Evolutionary conservation across 2,329 filamentous ascomycete genomes (phyloP).

Genomic region (Ilyonectria sp.): DNA sequence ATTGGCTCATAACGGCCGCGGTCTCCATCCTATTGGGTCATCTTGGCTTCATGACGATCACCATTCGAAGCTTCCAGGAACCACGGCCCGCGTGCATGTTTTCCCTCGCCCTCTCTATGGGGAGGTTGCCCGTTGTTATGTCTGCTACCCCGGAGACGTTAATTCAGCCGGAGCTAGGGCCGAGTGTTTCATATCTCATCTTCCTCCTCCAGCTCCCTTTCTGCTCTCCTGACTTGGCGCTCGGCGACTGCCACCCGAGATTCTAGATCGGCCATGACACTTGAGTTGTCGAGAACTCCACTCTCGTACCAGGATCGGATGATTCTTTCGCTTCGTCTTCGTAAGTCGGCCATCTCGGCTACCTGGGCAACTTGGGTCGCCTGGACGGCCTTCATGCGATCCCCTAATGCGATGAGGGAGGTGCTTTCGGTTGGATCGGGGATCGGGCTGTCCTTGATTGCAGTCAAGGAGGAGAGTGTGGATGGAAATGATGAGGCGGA

Average conservation of each 20-base stretch:
- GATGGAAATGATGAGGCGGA: conserved; percentile 70
- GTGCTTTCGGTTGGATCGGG: conserved; percentile 70
- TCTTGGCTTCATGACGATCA: background rate
- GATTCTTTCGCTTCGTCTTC: conserved; percentile 73
- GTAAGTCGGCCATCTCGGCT: conserved; percentile 74
- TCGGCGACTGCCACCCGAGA: conserved; percentile 77
- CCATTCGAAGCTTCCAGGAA: background rate
- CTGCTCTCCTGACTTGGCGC: conserved; percentile 74
- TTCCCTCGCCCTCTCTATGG: background rate
- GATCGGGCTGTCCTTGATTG: conserved; percentile 69
- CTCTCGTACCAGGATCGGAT: conserved; percentile 82
- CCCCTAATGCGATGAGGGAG: conserved; percentile 69
- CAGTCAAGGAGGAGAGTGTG: conserved; percentile 71
- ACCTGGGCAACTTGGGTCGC: conserved; percentile 74
- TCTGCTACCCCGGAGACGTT: background rate
- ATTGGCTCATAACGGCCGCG: background rate
- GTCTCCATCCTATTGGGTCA: background rate
- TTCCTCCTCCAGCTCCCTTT: conserved; percentile 57
- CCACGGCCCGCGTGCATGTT: background rate
- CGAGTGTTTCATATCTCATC: conserved; percentile 43
- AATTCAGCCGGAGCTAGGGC: background rate
- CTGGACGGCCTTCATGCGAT: conserved; percentile 74
- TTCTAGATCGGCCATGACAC: conserved; percentile 81
- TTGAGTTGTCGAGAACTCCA: conserved; percentile 77
- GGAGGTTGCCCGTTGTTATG: background rate